Evolutionary conservation across 352 stramenopile genomes (phyloP).

Genomic region (Globisporangium megalacanthum): DNA sequence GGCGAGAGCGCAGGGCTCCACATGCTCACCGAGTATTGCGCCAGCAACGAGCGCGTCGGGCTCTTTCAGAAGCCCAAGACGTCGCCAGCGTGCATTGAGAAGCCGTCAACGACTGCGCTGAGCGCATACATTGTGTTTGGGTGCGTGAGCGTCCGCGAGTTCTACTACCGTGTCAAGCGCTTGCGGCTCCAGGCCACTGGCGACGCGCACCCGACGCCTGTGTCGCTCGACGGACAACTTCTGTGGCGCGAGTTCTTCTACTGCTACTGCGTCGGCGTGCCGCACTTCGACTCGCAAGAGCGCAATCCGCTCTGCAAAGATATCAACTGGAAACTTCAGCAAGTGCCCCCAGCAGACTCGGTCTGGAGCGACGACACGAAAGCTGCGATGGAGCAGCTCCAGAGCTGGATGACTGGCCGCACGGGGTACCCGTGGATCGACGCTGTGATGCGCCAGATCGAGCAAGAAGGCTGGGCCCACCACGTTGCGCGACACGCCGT

Average conservation of each 20-base stretch:
- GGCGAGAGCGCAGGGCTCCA: constrained; percentile 47
- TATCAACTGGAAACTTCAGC: constrained; percentile 54
- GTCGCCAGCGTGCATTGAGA: constrained; percentile 70
- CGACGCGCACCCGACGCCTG: constrained; percentile 61
- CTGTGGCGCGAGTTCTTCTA: constrained; percentile 96
- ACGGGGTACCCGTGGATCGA: constrained; percentile 98
- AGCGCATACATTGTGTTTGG: constrained; percentile 90
- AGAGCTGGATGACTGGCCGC: constrained; percentile 88
- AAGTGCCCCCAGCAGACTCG: constrained; percentile 16
- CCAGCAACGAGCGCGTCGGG: constrained; percentile 63
- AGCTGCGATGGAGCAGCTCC: constrained; percentile 47
- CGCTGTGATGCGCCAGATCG: constrained; percentile 92
- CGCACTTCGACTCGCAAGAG: constrained; percentile 87
- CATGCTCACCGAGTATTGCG: constrained; percentile 52
- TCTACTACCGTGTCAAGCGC: constrained; percentile 79
- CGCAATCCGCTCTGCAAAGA: constrained; percentile 87
- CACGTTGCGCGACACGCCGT: constrained; percentile 89
- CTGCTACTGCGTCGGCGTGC: constrained; percentile 48
- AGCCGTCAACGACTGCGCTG: constrained; percentile 92
- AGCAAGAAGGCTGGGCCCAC: constrained; percentile 83
- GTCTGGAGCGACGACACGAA: constrained; percentile 30
- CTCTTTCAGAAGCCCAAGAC: constrained; percentile 97
- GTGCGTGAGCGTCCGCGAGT: constrained; percentile 81
- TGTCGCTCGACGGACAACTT: constrained; percentile 91
- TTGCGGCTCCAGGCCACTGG: constrained; percentile 89